Percentiles rank a stretch among this genome's conserved stretches.
phyloP scores from a whole-genome alignment of 345 rosid species.

The Populus euphratica region DNA sequence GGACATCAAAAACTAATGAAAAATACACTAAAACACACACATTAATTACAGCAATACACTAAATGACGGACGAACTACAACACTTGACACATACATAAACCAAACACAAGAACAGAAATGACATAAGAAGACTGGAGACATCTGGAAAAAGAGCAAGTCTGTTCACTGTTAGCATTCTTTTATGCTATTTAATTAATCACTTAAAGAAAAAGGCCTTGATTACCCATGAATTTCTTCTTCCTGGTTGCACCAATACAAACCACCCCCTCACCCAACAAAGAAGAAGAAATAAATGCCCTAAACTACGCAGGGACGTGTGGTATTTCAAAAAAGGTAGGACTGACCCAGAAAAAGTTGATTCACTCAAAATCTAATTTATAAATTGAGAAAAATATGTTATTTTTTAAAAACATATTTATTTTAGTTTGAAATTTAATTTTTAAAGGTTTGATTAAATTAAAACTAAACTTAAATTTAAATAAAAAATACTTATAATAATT shows the following conservation, averaged over 20 bases:
- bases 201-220: neutral
- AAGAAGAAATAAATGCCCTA: neutral
- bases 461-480: too few relatives aligned
- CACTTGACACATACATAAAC: neutral
- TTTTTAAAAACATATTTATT: too few relatives aligned
- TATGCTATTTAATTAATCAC: neutral
- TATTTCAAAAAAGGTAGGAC: neutral
- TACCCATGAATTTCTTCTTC: neutral
- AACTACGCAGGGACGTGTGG: neutral
- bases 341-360: too few relatives aligned
- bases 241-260: neutral
- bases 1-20: neutral
- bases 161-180: neutral
- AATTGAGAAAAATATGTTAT: too few relatives aligned
- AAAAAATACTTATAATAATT: too few relatives aligned
- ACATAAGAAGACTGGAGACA: neutral
- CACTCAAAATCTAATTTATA: too few relatives aligned
- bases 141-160: neutral
- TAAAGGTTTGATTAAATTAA: too few relatives aligned
- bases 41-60: too few relatives aligned
- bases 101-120: neutral
- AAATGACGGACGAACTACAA: neutral
- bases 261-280: neutral
- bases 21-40: neutral
- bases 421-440: too few relatives aligned